Conservation (phyloP, 75 land plant species). For the Selaginella moellendorffii region DNA sequence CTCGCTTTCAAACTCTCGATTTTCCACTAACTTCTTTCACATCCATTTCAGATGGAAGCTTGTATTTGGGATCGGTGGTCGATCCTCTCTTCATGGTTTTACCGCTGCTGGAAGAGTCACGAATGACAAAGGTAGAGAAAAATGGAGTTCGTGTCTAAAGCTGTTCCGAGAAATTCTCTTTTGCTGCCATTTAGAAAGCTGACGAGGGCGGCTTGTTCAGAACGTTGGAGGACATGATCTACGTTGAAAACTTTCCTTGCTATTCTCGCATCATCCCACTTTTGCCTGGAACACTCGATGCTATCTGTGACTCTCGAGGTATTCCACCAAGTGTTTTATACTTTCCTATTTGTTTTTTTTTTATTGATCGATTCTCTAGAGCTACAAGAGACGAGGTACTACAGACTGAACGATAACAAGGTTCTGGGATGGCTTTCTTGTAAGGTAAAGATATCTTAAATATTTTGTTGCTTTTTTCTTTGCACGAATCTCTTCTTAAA, state of each 20-base stretch:
- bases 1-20: background rate
- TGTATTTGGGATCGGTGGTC: conserved; percentile 63
- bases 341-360: too few species aligned
- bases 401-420: conserved; percentile 71
- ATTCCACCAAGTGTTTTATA: background rate
- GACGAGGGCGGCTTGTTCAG: conserved; percentile 77
- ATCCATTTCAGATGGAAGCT: conserved; percentile 59
- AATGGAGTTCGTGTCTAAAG: too few species aligned
- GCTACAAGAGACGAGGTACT: conserved; percentile 53
- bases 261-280: conserved; percentile 41
- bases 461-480: too few species aligned
- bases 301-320: conserved; percentile 87
- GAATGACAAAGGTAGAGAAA: too few species aligned
- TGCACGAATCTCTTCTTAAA: too few species aligned
- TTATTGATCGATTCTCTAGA: conserved; percentile 30
- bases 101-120: conserved; percentile 76
- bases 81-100: conserved; percentile 74
- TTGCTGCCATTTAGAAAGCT: too few species aligned
- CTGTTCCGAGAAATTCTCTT: too few species aligned
- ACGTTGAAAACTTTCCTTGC: conserved; percentile 62
- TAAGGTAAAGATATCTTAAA: conserved; percentile 55
- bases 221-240: conserved; percentile 72
- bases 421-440: conserved; percentile 65
- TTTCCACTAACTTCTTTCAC: background rate
- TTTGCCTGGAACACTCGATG: conserved; percentile 34